Percentiles rank a stretch among this genome's conserved stretches.
phyloP scores from a whole-genome alignment of 2,329 filamentous ascomycete species.

The Colletotrichum musicola region DNA sequence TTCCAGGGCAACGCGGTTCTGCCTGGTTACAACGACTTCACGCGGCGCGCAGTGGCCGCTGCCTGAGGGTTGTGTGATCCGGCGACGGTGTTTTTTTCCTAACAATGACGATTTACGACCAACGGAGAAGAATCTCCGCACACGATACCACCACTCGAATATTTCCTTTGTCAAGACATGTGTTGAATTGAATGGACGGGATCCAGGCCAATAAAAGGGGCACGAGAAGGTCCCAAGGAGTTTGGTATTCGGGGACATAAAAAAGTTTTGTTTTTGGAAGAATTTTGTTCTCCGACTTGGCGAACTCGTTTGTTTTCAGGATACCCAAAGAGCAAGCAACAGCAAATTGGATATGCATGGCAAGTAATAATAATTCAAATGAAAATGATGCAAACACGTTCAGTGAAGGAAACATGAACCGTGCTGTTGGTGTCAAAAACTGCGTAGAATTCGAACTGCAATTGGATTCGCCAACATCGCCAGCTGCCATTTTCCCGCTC shows the following conservation, averaged over 20 bases:
- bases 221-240: neutral
- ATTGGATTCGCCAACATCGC: too few relatives aligned
- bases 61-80: neutral
- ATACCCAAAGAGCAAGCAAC: slow-evolving; percentile 34
- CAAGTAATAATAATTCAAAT: neutral
- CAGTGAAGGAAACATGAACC: too few relatives aligned
- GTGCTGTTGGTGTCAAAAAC: too few relatives aligned
- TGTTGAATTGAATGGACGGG: neutral
- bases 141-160: slow-evolving; percentile 17
- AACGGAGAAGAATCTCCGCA: neutral
- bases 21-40: slow-evolving; percentile 54
- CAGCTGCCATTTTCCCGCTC: too few relatives aligned
- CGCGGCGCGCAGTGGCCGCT: slow-evolving; percentile 8
- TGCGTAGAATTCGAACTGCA: too few relatives aligned
- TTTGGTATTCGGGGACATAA: neutral
- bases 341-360: slow-evolving; percentile 15
- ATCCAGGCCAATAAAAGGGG: neutral
- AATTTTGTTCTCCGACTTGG: neutral
- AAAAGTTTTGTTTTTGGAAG: neutral
- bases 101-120: slow-evolving; percentile 23
- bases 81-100: neutral
- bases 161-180: slow-evolving; percentile 8
- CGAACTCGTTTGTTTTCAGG: slow-evolving; percentile 7
- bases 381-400: neutral
- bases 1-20: slow-evolving; percentile 51